Evolutionary conservation across 176 grass and related monocot genomes (phyloP).

Genomic region (Raddia distichophylla): DNA sequence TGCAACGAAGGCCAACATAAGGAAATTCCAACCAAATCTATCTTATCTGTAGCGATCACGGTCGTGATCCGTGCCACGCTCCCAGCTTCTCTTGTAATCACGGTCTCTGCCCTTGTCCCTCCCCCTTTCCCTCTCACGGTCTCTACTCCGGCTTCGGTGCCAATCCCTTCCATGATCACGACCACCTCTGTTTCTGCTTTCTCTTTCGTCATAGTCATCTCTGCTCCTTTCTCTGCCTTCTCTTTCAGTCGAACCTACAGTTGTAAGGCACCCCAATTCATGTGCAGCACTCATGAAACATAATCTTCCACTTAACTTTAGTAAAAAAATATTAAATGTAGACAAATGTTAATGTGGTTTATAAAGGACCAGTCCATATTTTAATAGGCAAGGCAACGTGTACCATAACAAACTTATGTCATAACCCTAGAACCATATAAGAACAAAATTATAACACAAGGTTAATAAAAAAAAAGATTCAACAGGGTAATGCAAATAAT

Average conservation of each 20-base stretch:
- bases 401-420: no score
- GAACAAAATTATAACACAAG: not conserved
- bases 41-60: constrained; percentile 45
- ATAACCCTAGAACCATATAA: no score
- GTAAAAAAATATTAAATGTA: no score
- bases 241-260: constrained; percentile 46
- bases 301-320: not conserved
- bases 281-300: not conserved
- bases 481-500: constrained; percentile 24
- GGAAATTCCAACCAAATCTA: not conserved
- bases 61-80: constrained; percentile 44
- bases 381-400: no score
- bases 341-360: no score
- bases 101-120: constrained; percentile 60
- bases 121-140: constrained; percentile 59
- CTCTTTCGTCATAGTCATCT: constrained; percentile 51
- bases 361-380: no score
- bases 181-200: constrained; percentile 59
- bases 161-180: constrained; percentile 51
- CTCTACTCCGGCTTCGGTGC: constrained; percentile 58
- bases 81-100: constrained; percentile 50
- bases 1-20: not conserved
- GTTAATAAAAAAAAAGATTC: not conserved
- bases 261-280: not conserved
- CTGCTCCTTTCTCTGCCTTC: constrained; percentile 54